Conservation (phyloP, 1,284 basidiomycete species). For the Gomphus bonarii region DNA sequence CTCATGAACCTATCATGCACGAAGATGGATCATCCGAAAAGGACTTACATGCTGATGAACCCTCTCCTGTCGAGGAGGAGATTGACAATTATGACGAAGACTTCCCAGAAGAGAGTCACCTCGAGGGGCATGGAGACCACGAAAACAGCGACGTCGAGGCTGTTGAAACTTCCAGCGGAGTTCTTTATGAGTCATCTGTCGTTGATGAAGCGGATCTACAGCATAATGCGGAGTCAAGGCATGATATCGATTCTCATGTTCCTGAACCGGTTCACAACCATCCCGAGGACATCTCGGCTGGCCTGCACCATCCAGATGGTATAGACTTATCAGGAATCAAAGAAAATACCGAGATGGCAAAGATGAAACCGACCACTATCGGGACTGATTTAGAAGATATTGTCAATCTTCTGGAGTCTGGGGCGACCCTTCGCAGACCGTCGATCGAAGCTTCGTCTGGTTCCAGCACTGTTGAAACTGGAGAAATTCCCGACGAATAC, state of each 20-base stretch:
- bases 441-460: slow-evolving; percentile 9
- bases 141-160: background rate
- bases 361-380: slow-evolving; percentile 2
- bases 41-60: background rate
- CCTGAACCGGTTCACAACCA: background rate
- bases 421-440: slow-evolving; percentile 26
- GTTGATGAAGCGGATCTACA: background rate
- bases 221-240: background rate
- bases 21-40: background rate
- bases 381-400: slow-evolving; percentile 48
- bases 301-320: background rate
- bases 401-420: slow-evolving; percentile 49
- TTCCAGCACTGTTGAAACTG: slow-evolving; percentile 13
- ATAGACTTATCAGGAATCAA: background rate
- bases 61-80: background rate
- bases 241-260: background rate
- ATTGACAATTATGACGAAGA: slow-evolving; percentile 13
- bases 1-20: slow-evolving; percentile 10
- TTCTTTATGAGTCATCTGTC: background rate
- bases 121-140: background rate
- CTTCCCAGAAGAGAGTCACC: slow-evolving; percentile 8
- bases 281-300: background rate
- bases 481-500: slow-evolving; percentile 26
- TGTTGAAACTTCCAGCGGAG: background rate
- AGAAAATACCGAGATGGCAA: background rate